A percentile compares a stretch with the other conserved stretches of the same genome.
Evolutionary conservation across 352 stramenopile genomes (phyloP).

Genomic region (Aphanomyces cochlioides): DNA sequence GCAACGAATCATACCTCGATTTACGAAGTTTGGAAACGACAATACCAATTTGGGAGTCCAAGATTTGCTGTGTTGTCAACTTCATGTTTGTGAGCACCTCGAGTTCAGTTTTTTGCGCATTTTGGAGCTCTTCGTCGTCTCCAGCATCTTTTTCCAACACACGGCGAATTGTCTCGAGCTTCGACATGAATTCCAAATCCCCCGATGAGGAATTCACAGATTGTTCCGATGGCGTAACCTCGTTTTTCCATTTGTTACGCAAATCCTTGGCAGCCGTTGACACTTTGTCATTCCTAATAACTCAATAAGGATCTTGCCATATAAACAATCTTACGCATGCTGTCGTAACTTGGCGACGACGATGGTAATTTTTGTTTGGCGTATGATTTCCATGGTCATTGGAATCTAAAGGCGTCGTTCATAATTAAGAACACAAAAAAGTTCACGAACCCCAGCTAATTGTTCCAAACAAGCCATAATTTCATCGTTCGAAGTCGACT

Average conservation of each 20-base stretch:
- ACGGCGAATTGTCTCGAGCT: conserved; percentile 50
- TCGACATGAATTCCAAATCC: conserved; percentile 12
- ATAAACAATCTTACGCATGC: conserved; percentile 46
- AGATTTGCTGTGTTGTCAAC: conserved; percentile 68
- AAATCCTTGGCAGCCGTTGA: conserved; percentile 61
- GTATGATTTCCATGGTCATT: conserved; percentile 57
- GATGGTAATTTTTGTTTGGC: conserved; percentile 61
- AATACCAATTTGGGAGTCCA: conserved; percentile 73
- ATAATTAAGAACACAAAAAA: background rate
- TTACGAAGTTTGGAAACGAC: conserved; percentile 74
- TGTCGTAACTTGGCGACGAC: conserved; percentile 63
- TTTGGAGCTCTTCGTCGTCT: conserved; percentile 39
- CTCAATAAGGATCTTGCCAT: background rate
- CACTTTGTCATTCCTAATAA: conserved; percentile 73
- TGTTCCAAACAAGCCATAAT: conserved; percentile 53
- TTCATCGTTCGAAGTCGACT: conserved; percentile 60
- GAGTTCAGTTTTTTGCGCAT: conserved; percentile 43
- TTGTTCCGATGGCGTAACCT: conserved; percentile 23
- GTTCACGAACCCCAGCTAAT: conserved; percentile 43
- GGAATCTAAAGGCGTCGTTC: conserved; percentile 42
- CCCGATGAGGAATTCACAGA: background rate
- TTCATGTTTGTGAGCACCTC: conserved; percentile 61
- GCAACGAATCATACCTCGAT: conserved; percentile 41
- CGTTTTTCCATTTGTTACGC: conserved; percentile 66
- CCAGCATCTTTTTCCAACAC: conserved; percentile 33